These are phyloP conservation scores for Daedaleopsis sinensis DNA, from an alignment of 768 basidiomycete genomes.

Conservation along the genomic window DNA sequence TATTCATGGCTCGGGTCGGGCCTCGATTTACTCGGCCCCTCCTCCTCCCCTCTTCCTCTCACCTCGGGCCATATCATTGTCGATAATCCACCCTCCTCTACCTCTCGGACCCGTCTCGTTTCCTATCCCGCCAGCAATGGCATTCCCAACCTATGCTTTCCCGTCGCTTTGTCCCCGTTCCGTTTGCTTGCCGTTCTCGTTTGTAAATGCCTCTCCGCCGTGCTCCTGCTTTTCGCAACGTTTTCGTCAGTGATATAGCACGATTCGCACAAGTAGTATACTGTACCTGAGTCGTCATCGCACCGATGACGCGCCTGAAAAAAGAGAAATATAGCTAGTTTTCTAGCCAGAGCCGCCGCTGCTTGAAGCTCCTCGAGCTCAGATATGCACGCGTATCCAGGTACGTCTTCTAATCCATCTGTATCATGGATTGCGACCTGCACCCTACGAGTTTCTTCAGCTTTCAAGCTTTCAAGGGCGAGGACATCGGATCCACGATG, in stretches of 20 bases:
- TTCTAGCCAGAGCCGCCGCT: not conserved
- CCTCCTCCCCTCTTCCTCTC: not conserved
- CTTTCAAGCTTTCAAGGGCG: no score
- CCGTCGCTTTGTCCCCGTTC: not conserved
- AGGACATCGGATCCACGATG: no score
- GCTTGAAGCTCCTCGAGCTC: not conserved
- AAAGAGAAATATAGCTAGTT: not conserved
- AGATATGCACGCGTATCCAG: not conserved
- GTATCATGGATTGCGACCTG: no score
- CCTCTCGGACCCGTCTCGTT: not conserved
- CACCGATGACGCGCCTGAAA: not conserved
- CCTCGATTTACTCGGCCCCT: not conserved
- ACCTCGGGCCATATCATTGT: not conserved
- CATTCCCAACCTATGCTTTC: not conserved
- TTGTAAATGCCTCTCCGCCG: not conserved
- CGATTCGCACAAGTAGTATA: not conserved
- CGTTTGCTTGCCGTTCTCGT: not conserved
- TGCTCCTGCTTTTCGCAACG: not conserved
- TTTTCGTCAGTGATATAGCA: not conserved
- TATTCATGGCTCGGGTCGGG: not conserved
- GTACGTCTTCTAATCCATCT: not conserved
- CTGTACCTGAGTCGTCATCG: not conserved
- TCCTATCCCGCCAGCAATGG: not conserved
- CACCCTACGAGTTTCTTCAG: no score
- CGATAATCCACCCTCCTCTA: constrained; percentile 1